Evolutionary conservation across 108 stramenopile genomes (phyloP).

Genomic region (Asterionellopsis glacialis): DNA sequence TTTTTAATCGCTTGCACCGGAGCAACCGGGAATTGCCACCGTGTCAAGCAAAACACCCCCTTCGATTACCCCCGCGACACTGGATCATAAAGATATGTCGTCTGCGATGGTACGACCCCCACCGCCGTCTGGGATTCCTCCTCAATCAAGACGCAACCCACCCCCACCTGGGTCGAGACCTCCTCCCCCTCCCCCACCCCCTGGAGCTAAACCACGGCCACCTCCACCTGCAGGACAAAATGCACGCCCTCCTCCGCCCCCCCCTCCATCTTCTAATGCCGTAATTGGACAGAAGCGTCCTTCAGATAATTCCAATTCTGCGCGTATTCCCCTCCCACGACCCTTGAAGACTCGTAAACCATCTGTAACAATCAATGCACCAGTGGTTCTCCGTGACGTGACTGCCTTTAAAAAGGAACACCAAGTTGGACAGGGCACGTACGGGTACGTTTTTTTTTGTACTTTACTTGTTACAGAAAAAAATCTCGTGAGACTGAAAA

Average conservation of each 20-base stretch:
- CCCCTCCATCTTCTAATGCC: slow-evolving; percentile 29
- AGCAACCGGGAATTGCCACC: background rate
- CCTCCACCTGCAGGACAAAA: slow-evolving; percentile 4
- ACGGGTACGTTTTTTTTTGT: slow-evolving; percentile 57
- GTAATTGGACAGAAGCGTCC: slow-evolving; percentile 9
- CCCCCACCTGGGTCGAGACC: slow-evolving; percentile 4
- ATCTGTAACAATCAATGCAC: slow-evolving; percentile 46
- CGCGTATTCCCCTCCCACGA: slow-evolving; percentile 3
- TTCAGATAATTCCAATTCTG: slow-evolving; percentile 3
- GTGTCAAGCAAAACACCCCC: background rate
- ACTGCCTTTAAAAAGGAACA: slow-evolving; percentile 70
- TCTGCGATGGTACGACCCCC: slow-evolving; percentile 11
- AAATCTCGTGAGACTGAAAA: background rate
- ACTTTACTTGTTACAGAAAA: background rate
- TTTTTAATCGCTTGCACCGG: background rate
- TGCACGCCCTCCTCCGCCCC: slow-evolving; percentile 10
- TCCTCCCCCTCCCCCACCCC: slow-evolving; percentile 10
- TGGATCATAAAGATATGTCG: slow-evolving; percentile 3
- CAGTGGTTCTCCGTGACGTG: slow-evolving; percentile 69
- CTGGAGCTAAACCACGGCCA: slow-evolving; percentile 2
- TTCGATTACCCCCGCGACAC: slow-evolving; percentile 2
- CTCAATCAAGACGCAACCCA: background rate
- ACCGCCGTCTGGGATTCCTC: slow-evolving; percentile 5
- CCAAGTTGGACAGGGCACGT: slow-evolving; percentile 84
- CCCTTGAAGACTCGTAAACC: slow-evolving; percentile 7